phyloP scores from a whole-genome alignment of 257 asterid genomes.

The Haberlea rhodopensis region DNA sequence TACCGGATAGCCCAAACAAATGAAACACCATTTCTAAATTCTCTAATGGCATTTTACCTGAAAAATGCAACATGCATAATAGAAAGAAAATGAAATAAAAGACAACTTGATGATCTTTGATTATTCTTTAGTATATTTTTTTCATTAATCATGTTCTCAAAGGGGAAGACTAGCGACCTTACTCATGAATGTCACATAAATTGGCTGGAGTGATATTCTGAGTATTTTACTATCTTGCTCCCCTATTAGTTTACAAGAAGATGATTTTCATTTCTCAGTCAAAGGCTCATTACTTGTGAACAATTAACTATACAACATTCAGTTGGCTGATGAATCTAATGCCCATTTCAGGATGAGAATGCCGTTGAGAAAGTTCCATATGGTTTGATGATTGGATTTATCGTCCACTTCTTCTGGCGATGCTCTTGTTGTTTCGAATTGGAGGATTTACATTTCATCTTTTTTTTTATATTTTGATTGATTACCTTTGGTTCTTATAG shows the following conservation, averaged over 20 bases:
- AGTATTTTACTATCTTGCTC: too few species aligned
- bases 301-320: too few species aligned
- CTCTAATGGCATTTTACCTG: conserved; percentile 3
- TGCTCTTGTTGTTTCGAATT: conserved; percentile 23
- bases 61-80: background rate
- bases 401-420: conserved; percentile 12
- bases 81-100: background rate
- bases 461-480: background rate
- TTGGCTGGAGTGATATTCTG: too few species aligned
- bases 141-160: too few species aligned
- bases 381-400: conserved; percentile 39
- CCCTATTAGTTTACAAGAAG: too few species aligned
- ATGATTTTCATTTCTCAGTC: too few species aligned
- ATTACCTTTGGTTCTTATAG: conserved; percentile 33
- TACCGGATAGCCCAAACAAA: background rate
- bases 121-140: too few species aligned
- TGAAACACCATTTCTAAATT: conserved; percentile 7
- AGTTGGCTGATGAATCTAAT: too few species aligned
- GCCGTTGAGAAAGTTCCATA: conserved; percentile 39
- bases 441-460: conserved; percentile 18
- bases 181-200: too few species aligned
- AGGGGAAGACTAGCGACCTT: too few species aligned
- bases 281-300: too few species aligned
- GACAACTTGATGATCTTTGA: background rate
- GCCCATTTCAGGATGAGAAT: conserved; percentile 52